Percentiles rank a stretch among this genome's conserved stretches.
phyloP scores from a whole-genome alignment of 345 rosid genomes.

The Linum usitatissimum region DNA sequence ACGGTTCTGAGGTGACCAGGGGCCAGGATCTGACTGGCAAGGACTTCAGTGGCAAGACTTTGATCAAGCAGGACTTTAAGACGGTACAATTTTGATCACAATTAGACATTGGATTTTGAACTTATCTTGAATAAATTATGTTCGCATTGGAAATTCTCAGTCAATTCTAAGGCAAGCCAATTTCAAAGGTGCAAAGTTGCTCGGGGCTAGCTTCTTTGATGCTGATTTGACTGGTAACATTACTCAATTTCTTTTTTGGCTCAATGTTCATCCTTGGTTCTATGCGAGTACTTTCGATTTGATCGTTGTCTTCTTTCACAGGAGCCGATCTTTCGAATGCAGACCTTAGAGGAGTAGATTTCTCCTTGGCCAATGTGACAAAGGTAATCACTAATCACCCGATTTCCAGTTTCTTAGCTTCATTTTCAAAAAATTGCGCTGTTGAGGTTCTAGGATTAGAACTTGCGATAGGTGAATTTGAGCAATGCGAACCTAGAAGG shows the following conservation, averaged over 20 bases:
- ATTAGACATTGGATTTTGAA: too few species aligned
- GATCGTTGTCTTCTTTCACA: slow-evolving; percentile 9
- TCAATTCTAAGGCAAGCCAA: slow-evolving; percentile 82
- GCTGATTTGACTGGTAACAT: slow-evolving; percentile 76
- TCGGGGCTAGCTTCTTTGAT: slow-evolving; percentile 95
- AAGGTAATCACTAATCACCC: slow-evolving; percentile 37
- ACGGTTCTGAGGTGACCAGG: slow-evolving; percentile 80
- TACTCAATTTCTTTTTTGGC: not conserved
- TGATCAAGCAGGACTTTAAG: slow-evolving; percentile 84
- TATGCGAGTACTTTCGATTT: not conserved
- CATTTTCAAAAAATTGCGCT: not conserved
- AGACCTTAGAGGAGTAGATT: slow-evolving; percentile 82
- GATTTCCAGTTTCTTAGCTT: not conserved
- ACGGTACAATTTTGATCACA: slow-evolving; percentile 35
- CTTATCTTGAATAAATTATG: too few species aligned
- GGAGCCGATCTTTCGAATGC: slow-evolving; percentile 93
- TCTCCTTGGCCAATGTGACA: slow-evolving; percentile 83
- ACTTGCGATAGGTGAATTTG: slow-evolving; percentile 46
- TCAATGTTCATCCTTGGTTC: not conserved
- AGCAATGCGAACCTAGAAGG: slow-evolving; percentile 93
- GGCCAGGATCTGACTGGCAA: slow-evolving; percentile 84
- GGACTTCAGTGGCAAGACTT: slow-evolving; percentile 77
- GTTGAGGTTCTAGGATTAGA: not conserved
- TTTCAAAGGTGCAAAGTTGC: slow-evolving; percentile 78
- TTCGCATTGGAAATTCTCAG: slow-evolving; percentile 21